Conservation (phyloP, 1,139 yeast genomes). For the Citeromyces hawaiiensis region DNA sequence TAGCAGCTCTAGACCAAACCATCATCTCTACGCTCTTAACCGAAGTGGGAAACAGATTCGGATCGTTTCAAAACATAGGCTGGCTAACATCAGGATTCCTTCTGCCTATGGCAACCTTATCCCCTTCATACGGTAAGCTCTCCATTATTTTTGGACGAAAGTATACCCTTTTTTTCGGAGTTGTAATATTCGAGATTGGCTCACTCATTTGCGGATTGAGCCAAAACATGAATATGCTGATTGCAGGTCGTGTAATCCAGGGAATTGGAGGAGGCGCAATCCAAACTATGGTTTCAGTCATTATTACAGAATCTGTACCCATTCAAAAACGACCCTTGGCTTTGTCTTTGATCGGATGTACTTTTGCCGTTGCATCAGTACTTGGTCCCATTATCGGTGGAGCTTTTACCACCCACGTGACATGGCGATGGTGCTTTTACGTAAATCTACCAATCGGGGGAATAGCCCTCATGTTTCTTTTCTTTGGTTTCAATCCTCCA, state of each 20-base stretch:
- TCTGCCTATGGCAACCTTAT: constrained; percentile 43
- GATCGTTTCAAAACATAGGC: constrained; percentile 39
- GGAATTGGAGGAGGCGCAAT: constrained; percentile 74
- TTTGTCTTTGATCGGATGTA: constrained; percentile 15
- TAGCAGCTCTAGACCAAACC: constrained; percentile 58
- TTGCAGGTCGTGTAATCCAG: constrained; percentile 58
- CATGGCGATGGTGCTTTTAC: constrained; percentile 77
- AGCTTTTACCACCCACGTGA: constrained; percentile 41
- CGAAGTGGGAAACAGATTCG: constrained; percentile 38
- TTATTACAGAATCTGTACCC: constrained; percentile 50
- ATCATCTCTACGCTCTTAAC: constrained; percentile 48
- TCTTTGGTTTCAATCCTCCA: constrained; percentile 44
- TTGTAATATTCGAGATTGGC: constrained; percentile 47
- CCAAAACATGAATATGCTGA: constrained; percentile 40
- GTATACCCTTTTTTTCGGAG: constrained; percentile 29
- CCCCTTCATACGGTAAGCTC: constrained; percentile 48
- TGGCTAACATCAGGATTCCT: constrained; percentile 53
- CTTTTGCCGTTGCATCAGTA: constrained; percentile 28
- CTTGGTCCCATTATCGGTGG: constrained; percentile 64
- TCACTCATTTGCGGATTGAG: constrained; percentile 50
- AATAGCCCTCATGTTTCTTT: constrained; percentile 29
- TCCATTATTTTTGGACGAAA: constrained; percentile 54
- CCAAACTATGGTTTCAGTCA: constrained; percentile 42
- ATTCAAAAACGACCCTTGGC: constrained; percentile 16
- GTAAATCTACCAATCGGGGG: constrained; percentile 63